Evolutionary conservation across 495 filamentous ascomycete genomes (phyloP).

Genomic region (Aspergillus mulundensis): DNA sequence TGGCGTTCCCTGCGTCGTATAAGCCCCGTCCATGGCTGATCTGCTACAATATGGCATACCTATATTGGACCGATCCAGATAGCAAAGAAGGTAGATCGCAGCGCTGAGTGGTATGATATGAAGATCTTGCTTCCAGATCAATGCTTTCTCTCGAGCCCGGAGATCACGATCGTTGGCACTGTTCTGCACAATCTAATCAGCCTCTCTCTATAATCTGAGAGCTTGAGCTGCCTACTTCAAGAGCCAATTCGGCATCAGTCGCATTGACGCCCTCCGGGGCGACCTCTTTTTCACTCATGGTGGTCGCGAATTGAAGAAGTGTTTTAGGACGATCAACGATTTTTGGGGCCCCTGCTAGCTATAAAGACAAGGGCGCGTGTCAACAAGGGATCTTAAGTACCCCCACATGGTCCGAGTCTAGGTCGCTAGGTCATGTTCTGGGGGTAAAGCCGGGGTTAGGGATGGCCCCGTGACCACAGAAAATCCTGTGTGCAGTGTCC

Average conservation of each 20-base stretch:
- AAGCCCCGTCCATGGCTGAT: not conserved
- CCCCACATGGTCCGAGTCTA: constrained; percentile 12
- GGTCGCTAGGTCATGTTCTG: not conserved
- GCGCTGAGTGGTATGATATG: constrained; percentile 57
- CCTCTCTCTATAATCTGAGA: not conserved
- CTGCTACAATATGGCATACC: constrained; percentile 29
- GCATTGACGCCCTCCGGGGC: not conserved
- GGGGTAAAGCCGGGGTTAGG: constrained; percentile 4
- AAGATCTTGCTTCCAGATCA: constrained; percentile 59
- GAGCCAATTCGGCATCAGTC: constrained; percentile 7
- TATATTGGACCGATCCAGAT: constrained; percentile 65
- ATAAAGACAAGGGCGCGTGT: not conserved
- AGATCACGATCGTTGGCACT: constrained; percentile 6
- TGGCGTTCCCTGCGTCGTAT: constrained; percentile 50
- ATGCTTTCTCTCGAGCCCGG: constrained; percentile 27
- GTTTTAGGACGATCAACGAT: not conserved
- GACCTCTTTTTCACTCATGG: constrained; percentile 13
- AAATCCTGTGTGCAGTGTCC: not conserved
- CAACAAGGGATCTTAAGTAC: not conserved
- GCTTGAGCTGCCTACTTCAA: constrained; percentile 4
- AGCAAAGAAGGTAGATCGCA: constrained; percentile 60
- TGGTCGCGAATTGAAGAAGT: not conserved
- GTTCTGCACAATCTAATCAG: not conserved
- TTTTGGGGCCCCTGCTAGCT: constrained; percentile 1
- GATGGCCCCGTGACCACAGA: not conserved